These are phyloP conservation scores for Mycena indigotica DNA, from an alignment of 768 basidiomycete species.

Conservation along the genomic window DNA sequence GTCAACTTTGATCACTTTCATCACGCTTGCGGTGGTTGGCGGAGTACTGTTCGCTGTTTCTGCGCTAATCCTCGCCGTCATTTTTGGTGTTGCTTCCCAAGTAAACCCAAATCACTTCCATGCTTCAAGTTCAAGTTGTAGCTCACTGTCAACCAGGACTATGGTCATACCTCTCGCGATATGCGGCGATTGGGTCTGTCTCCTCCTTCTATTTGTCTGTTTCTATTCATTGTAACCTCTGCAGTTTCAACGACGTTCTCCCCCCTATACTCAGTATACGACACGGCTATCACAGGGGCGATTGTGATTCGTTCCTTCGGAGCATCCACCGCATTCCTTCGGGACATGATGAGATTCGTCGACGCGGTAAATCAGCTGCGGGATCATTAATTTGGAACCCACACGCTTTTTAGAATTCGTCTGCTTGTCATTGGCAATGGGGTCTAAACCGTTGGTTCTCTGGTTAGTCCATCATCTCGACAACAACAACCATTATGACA, in stretches of 20 bases:
- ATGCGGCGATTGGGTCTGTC: constrained; percentile 71
- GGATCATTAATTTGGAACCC: neutral
- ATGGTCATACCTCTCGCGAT: constrained; percentile 85
- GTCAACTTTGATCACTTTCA: constrained; percentile 28
- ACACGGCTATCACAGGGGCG: constrained; percentile 65
- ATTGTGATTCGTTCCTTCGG: constrained; percentile 82
- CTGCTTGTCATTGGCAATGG: constrained; percentile 90
- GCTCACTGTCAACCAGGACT: constrained; percentile 39
- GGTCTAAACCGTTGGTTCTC: constrained; percentile 91
- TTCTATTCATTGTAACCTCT: neutral
- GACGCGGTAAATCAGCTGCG: constrained; percentile 59
- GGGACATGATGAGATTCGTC: constrained; percentile 79
- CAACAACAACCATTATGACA: too few relatives aligned
- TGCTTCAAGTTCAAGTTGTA: too few relatives aligned
- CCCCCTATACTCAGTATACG: constrained; percentile 45
- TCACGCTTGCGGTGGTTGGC: constrained; percentile 77
- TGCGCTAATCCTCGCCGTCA: constrained; percentile 49
- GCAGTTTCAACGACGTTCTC: constrained; percentile 23
- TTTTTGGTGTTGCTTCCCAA: constrained; percentile 51
- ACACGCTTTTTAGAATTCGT: constrained; percentile 43
- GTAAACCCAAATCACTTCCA: too few relatives aligned
- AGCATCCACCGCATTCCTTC: constrained; percentile 79
- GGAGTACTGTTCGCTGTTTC: constrained; percentile 72
- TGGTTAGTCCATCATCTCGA: too few relatives aligned
- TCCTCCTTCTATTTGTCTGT: neutral